These are phyloP conservation scores for Vigna hirtella DNA, from an alignment of 306 rosid species.

Conservation along the genomic window DNA sequence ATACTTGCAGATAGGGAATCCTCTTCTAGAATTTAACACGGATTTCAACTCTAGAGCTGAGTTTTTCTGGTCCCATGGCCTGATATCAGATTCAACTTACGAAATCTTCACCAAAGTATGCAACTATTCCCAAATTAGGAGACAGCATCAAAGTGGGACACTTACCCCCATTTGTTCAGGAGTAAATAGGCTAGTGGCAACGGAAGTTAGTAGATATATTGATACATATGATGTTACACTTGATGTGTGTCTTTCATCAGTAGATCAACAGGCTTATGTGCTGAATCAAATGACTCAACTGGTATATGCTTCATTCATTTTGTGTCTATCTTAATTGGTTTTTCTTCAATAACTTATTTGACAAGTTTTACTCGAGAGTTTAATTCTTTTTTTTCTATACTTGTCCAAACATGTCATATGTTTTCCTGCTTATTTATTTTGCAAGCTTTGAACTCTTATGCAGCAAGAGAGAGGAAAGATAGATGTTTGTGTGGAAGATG, in stretches of 20 bases:
- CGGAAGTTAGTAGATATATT: conserved; percentile 48
- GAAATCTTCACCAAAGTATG: conserved; percentile 53
- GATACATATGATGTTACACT: conserved; percentile 59
- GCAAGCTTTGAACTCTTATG: background rate
- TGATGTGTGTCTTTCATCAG: conserved; percentile 59
- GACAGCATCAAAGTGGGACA: conserved; percentile 47
- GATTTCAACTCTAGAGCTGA: conserved; percentile 68
- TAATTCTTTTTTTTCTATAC: too few relatives aligned
- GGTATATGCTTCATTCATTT: conserved; percentile 44
- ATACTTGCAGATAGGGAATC: conserved; percentile 72
- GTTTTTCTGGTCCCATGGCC: conserved; percentile 72
- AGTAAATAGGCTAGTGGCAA: conserved; percentile 38
- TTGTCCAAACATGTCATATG: background rate
- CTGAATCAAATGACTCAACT: conserved; percentile 52
- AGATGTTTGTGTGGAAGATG: conserved; percentile 79
- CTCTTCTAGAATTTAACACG: conserved; percentile 65
- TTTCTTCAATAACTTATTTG: too few relatives aligned
- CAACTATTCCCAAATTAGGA: conserved; percentile 59
- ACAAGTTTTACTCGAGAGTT: too few relatives aligned
- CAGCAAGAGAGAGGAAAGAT: conserved; percentile 57
- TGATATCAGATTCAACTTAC: conserved; percentile 67
- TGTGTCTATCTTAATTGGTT: background rate
- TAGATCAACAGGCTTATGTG: conserved; percentile 48
- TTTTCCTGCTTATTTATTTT: background rate
- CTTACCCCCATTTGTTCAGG: conserved; percentile 45